Percentiles rank a stretch among this genome's conserved stretches.
Evolutionary conservation across 495 filamentous ascomycete species (phyloP).

Genomic region (Neurospora sublineolata): DNA sequence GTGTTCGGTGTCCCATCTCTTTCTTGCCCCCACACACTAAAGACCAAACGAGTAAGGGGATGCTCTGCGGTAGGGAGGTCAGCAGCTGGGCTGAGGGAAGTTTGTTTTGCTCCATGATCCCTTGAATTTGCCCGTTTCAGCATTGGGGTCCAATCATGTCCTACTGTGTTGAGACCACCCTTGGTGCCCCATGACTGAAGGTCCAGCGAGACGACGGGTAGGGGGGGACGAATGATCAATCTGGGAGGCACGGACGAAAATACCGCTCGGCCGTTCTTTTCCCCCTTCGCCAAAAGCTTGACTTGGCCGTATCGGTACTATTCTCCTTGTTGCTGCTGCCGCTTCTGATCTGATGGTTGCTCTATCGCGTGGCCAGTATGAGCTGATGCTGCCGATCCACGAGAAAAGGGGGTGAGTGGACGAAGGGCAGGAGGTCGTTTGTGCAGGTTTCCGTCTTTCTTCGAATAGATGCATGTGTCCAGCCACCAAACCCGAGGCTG

Average conservation of each 20-base stretch:
- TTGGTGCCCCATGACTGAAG: background rate
- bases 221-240: background rate
- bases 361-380: slow-evolving; percentile 18
- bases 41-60: background rate
- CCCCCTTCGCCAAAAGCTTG: background rate
- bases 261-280: background rate
- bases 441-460: slow-evolving; percentile 27
- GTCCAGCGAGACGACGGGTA: background rate
- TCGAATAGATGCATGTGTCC: slow-evolving; percentile 19
- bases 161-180: background rate
- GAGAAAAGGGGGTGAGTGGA: slow-evolving; percentile 8
- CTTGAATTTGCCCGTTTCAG: background rate
- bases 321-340: background rate
- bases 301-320: background rate
- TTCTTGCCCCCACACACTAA: background rate
- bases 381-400: slow-evolving; percentile 11
- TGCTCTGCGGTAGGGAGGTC: background rate
- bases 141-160: background rate
- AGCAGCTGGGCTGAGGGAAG: background rate
- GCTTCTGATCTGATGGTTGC: slow-evolving; percentile 6
- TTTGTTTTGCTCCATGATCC: background rate
- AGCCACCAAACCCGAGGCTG: slow-evolving; percentile 19
- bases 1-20: background rate
- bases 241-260: background rate
- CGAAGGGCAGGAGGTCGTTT: slow-evolving; percentile 20